phyloP scores from a whole-genome alignment of 2,329 filamentous ascomycete genomes.

The Paecilomyces formosus region DNA sequence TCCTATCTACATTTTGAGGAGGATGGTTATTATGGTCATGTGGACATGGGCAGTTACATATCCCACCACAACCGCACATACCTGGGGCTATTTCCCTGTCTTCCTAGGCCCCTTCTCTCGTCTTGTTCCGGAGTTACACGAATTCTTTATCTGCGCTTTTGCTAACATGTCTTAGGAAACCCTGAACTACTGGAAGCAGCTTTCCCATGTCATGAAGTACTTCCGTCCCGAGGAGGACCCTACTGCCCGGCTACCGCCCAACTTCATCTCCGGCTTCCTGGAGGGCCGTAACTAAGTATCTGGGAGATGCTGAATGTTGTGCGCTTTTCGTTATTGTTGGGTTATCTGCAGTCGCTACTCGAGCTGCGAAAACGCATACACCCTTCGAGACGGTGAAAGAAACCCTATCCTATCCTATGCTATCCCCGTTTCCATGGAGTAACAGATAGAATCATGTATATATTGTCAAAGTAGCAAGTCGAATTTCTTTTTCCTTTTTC shows the following conservation, averaged over 20 bases:
- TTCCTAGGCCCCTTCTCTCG: background rate
- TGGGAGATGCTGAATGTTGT: background rate
- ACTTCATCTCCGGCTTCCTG: slow-evolving; percentile 90
- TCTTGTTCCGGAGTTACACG: too few species aligned
- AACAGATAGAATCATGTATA: slow-evolving; percentile 2
- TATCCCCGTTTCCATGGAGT: background rate
- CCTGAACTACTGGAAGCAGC: slow-evolving; percentile 98
- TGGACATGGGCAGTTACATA: background rate
- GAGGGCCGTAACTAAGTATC: slow-evolving; percentile 56
- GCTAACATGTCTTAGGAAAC: slow-evolving; percentile 60
- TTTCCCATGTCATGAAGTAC: slow-evolving; percentile 92
- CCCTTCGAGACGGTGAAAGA: background rate
- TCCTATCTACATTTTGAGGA: background rate
- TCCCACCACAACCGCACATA: background rate
- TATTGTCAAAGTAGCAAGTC: slow-evolving; percentile 2
- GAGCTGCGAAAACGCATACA: background rate
- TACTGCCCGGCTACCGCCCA: slow-evolving; percentile 68
- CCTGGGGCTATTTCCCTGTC: background rate
- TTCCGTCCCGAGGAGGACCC: slow-evolving; percentile 83
- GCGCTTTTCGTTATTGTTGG: background rate
- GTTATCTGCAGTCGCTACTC: background rate
- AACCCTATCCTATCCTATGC: too few species aligned
- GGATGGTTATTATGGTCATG: background rate
- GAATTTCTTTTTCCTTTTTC: background rate
- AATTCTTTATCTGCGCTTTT: background rate